A percentile compares a stretch with the other conserved stretches of the same genome.
Evolutionary conservation across 1,284 basidiomycete species (phyloP).

Genomic region (Heterobasidion parviporum): DNA sequence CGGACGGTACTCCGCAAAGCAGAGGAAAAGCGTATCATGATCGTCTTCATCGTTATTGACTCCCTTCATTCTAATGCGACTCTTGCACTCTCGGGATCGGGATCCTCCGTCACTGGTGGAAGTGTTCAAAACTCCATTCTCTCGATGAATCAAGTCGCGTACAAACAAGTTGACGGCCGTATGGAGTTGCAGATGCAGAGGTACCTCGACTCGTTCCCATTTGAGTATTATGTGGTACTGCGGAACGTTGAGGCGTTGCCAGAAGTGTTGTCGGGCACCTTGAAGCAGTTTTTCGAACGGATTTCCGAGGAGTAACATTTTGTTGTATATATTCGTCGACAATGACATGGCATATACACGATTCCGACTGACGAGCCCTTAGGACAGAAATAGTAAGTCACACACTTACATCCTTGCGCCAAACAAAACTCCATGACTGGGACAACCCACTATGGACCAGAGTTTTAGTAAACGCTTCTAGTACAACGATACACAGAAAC

Average conservation of each 20-base stretch:
- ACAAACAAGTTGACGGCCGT: constrained; percentile 76
- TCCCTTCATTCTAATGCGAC: constrained; percentile 53
- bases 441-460: no score
- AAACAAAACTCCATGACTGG: no score
- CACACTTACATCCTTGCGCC: no score
- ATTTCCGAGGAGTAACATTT: constrained; percentile 53
- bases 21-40: constrained; percentile 87
- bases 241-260: constrained; percentile 89
- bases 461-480: no score
- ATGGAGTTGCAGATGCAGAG: constrained; percentile 88
- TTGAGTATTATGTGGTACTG: constrained; percentile 95
- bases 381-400: no score
- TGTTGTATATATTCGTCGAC: not conserved
- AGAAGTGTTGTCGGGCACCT: constrained; percentile 83
- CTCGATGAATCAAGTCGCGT: constrained; percentile 88
- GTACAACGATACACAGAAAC: no score
- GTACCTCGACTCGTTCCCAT: constrained; percentile 96
- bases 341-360: no score
- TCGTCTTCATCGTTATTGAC: constrained; percentile 96
- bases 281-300: constrained; percentile 87
- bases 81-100: constrained; percentile 10
- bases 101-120: not conserved
- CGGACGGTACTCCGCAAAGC: constrained; percentile 80
- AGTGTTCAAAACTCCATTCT: constrained; percentile 71
- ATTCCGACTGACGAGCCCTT: no score